These are phyloP conservation scores for Wickerhamomyces bovis DNA, from an alignment of 805 yeast genomes.

Conservation along the genomic window DNA sequence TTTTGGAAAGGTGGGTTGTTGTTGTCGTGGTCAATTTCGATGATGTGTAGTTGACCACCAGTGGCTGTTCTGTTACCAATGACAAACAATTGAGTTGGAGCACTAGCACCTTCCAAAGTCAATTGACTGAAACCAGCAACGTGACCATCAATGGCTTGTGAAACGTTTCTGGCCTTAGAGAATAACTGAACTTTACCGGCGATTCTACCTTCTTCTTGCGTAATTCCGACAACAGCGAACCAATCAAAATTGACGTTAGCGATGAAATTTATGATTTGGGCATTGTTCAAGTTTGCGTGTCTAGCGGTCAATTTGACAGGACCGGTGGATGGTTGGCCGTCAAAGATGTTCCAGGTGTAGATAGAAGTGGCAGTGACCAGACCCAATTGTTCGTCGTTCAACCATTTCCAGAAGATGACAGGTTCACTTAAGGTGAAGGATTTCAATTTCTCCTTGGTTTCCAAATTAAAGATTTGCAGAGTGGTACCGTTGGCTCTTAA, in stretches of 20 bases:
- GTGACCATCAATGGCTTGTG: constrained; percentile 97
- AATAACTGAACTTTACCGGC: constrained; percentile 95
- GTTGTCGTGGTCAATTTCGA: constrained; percentile 92
- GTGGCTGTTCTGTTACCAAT: constrained; percentile 86
- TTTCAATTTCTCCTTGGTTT: constrained; percentile 81
- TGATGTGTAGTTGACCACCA: constrained; percentile 76
- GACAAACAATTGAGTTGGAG: constrained; percentile 76
- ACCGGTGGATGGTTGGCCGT: constrained; percentile 67
- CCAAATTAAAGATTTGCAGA: constrained; percentile 87
- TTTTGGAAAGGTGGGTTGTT: constrained; percentile 82
- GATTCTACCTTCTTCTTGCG: constrained; percentile 88
- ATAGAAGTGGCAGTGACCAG: constrained; percentile 74
- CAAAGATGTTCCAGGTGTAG: constrained; percentile 79
- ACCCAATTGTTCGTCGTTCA: constrained; percentile 66
- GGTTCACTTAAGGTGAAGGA: constrained; percentile 83
- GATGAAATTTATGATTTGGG: constrained; percentile 87
- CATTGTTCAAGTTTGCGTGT: constrained; percentile 69
- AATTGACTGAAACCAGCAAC: constrained; percentile 85
- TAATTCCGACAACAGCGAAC: constrained; percentile 94
- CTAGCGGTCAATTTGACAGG: constrained; percentile 79
- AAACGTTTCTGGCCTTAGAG: constrained; percentile 82
- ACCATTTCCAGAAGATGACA: constrained; percentile 95
- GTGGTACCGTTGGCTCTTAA: constrained; percentile 96
- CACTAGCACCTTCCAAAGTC: constrained; percentile 63
- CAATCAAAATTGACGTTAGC: constrained; percentile 77